Evolutionary conservation across 192 early-diverging fungal species (phyloP).

Genomic region (Chytriomyces sp.): DNA sequence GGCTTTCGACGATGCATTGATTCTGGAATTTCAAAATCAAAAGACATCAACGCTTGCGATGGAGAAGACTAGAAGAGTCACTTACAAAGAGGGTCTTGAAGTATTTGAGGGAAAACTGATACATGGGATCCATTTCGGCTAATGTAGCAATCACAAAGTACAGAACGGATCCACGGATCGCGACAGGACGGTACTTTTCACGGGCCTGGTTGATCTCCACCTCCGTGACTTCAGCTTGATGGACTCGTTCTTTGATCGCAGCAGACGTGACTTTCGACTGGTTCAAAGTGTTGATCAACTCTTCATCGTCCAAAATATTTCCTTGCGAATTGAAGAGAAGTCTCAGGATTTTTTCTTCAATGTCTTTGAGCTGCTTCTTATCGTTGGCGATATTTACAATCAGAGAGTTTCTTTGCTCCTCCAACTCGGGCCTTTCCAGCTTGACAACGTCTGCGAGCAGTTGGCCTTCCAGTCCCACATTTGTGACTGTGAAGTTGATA

Average conservation of each 20-base stretch:
- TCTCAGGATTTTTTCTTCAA: conserved; percentile 68
- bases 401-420: conserved; percentile 65
- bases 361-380: conserved; percentile 66
- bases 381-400: conserved; percentile 67
- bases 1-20: conserved; percentile 55
- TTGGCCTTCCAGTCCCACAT: conserved; percentile 65
- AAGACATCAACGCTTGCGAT: no score
- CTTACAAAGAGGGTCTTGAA: conserved; percentile 63
- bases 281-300: conserved; percentile 66
- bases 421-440: conserved; percentile 64
- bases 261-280: conserved; percentile 70
- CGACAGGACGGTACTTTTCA: conserved; percentile 64
- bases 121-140: conserved; percentile 69
- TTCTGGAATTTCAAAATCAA: conserved; percentile 10
- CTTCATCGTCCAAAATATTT: conserved; percentile 70
- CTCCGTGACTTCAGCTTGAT: conserved; percentile 62
- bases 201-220: conserved; percentile 61
- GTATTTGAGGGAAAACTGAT: conserved; percentile 68
- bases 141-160: conserved; percentile 68
- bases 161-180: conserved; percentile 63
- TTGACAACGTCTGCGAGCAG: conserved; percentile 66
- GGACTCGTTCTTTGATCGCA: conserved; percentile 62
- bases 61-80: conserved; percentile 11
- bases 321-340: conserved; percentile 67
- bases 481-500: conserved; percentile 70